Conservation (phyloP, 495 filamentous ascomycete species). For the Cetradonia linearis region DNA sequence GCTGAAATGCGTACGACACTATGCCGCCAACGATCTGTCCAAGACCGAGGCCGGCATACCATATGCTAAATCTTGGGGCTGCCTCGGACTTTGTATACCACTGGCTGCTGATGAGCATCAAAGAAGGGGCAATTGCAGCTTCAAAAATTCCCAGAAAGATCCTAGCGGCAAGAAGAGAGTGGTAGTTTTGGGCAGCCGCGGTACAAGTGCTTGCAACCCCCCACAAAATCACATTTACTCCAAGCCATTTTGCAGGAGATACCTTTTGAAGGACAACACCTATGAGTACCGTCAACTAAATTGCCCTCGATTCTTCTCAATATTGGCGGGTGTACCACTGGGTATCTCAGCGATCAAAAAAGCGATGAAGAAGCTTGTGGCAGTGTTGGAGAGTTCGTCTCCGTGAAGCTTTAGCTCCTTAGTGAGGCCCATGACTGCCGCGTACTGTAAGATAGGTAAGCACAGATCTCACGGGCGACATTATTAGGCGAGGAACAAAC, state of each 20-base stretch:
- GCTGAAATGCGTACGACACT: slow-evolving; percentile 53
- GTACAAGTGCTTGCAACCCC: slow-evolving; percentile 48
- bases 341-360: slow-evolving; percentile 45
- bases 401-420: slow-evolving; percentile 39
- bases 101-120: slow-evolving; percentile 40
- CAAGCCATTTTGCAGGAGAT: slow-evolving; percentile 49
- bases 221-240: slow-evolving; percentile 46
- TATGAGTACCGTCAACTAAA: background rate
- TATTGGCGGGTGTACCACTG: slow-evolving; percentile 32
- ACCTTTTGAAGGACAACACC: slow-evolving; percentile 40
- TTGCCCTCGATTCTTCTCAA: background rate
- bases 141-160: slow-evolving; percentile 57
- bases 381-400: slow-evolving; percentile 46
- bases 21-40: slow-evolving; percentile 54
- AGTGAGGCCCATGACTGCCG: slow-evolving; percentile 47
- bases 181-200: slow-evolving; percentile 43
- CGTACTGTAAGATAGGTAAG: slow-evolving; percentile 34
- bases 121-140: slow-evolving; percentile 49
- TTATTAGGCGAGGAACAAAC: slow-evolving; percentile 27
- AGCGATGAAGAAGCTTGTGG: slow-evolving; percentile 48
- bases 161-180: slow-evolving; percentile 36
- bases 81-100: slow-evolving; percentile 59
- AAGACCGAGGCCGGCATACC: slow-evolving; percentile 55
- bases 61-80: slow-evolving; percentile 50
- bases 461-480: too few species aligned